Evolutionary conservation across 1,284 basidiomycete genomes (phyloP), one percentile per base, ranked within the genome.

Genomic region (Calocybe gambosa): DNA sequence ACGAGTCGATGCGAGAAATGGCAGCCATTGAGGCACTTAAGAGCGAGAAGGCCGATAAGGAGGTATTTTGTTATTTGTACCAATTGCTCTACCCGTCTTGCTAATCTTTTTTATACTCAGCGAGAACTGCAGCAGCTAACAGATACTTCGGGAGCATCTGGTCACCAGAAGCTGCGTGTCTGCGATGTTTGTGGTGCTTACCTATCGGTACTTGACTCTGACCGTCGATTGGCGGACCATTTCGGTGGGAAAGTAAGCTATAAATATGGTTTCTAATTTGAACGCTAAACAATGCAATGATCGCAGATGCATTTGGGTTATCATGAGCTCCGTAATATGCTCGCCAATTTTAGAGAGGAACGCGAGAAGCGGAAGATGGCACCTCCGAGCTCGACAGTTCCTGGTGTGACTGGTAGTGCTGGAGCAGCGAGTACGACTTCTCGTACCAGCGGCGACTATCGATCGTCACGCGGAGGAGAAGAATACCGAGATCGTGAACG

Each of bases 161-260:
- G 96, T 20, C 95, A 99, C 73, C 96, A 99, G 70, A 99, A 99
- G 70, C 75, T 99, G 59, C 85, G 96, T 54, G 96, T 99, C 20
- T 99, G 96, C 71, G 96, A 99, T 71, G 94, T 98, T 33, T 99
- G 96, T 66, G 96, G 96, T 61, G 96, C 96, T 16, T 99, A 99
- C 72, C 77, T 99, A 39, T 96, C 92, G 26, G 92, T 99, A 23
- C 77, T 99, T 50, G 96, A 99, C 69, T 98, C 94, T 52, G 96
- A 99, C 73, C 85, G 96, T 65, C 92, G 96, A 65, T 74, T 99
- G 53, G 96, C 96, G 42, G 96, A 99, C 72, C 96, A 99, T 68
- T 99, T 99, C 71, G 96, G 96, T 69, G 96, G 96, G 58, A 99
- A 99, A 75, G 93, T 92, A 58, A 62, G 81, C 62, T 21, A 15